Evolutionary conservation across 2,329 filamentous ascomycete species (phyloP), one percentile per base, ranked within the genome.

Genomic region (Metarhizium rileyi): DNA sequence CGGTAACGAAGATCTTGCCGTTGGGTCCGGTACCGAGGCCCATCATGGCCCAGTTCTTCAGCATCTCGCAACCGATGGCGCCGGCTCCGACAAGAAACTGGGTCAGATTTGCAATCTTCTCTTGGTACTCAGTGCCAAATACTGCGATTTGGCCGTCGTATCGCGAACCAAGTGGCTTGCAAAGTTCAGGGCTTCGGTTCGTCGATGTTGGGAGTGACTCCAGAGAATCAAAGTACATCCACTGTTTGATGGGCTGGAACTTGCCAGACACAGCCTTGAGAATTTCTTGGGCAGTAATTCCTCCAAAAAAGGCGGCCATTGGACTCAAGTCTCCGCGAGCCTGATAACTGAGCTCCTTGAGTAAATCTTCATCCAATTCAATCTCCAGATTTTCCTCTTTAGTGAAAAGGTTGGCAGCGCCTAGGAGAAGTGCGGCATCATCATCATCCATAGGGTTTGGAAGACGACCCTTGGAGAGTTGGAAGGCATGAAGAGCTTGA

Each of bases 11-110:
- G 61, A 98, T 94, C 67, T 86, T 86, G 60, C 93, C 93, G 45
- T 90, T 80, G 3, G 89, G 87, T 4, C 93, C 93, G 43, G 87
- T 87, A 42, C 86, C 91, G 27, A 98, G 75, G 57, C 93, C 93
- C 66, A 97, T 95, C 90, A 98, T 94, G 33, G 94, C 91, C 90
- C 93, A 98, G 69, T 97, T 97, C 80, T 98, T 98, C 58, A 98
- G 74, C 86, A 97, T 98, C 65, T 98, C 93, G 63, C 93, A 98
- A 43, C 93, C 93, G 66, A 98, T 98, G 55, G 94, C 93, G 60
- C 93, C 93, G 44, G 93, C 89, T 58, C 93, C 93, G 51, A 98
- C 93, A 49, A 98, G 76, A 74, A 98, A 98, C 61, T 97, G 83
- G 62, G 84, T 93, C 53, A 93, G 70, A 61, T 96, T 95, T 53